Base-by-base conservation (phyloP, 805 yeast genomes). In the Lipomyces yamadae region DNA sequence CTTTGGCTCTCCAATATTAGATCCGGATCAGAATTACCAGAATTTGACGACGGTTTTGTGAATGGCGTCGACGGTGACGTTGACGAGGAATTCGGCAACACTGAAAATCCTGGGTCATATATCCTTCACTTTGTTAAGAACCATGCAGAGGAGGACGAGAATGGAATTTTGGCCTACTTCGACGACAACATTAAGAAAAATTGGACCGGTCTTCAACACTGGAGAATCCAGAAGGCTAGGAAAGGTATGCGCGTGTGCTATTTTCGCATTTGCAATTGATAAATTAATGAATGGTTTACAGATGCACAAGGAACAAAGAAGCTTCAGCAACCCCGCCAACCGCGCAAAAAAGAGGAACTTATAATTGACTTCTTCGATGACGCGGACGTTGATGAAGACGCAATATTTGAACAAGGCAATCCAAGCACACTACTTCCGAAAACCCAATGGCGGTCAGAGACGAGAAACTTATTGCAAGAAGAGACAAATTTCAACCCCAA, bases 181-280 rank as follows among this genome's bases (percentile, higher is more conserved):
- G 97, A 92, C 75, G 87, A 86, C 62, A 83, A 86, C 29, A 81
- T 91, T 77, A 84, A 82, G 65, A 79, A 82, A 39, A 89, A 86
- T 75, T 93, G 98, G 97, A 85, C 96, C 35, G 98, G 98, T 7
- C 90, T 64, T 6, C 94, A 91, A 70, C 96, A 91, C 78, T 94
- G 98, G 98, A 90, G 89, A 77, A 89, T 94, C 10, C 80, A 84
- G 54, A 84, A 86, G 13, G 76, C 88, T 58, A 88, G 86, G 72
- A 70, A 50, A 37, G 34, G 55, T 52, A 24, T 29, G 34, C 32
- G 55, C 15, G 11, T 11, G 34, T 24, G 34, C 30, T 29, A 10
- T 3, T 4, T 52, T 52, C 15, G 2, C 10, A 62, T 62, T 11
- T 39, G 60, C n/a, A 29, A 6, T 52, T 5, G 15, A 29, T 33